Conservation (phyloP, 805 yeast genomes). For the Yarrowia sp. region DNA sequence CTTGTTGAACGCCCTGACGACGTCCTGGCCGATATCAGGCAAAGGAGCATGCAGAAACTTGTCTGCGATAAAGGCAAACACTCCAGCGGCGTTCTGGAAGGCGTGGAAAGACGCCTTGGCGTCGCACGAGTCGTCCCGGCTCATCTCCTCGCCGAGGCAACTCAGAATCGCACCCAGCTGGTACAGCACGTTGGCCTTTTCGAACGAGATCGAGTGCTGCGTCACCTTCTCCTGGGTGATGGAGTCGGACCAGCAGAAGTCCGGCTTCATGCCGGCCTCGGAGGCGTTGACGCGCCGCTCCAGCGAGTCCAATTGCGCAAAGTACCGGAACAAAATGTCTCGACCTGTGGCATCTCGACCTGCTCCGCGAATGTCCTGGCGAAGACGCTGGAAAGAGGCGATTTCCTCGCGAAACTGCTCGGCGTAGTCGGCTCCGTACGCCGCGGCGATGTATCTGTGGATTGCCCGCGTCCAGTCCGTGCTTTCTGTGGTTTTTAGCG, state of each 20-base stretch:
- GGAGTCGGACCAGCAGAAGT: conserved; percentile 79
- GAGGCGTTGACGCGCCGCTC: conserved; percentile 72
- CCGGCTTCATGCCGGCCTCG: conserved; percentile 52
- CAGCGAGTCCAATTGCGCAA: conserved; percentile 75
- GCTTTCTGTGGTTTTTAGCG: conserved; percentile 49
- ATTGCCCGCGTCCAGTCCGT: conserved; percentile 67
- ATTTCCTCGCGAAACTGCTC: conserved; percentile 59
- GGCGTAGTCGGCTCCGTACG: conserved; percentile 55
- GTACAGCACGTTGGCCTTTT: conserved; percentile 80
- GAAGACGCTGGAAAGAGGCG: conserved; percentile 51
- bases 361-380: conserved; percentile 58
- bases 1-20: conserved; percentile 59
- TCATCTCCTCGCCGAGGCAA: conserved; percentile 40
- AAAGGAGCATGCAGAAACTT: conserved; percentile 89
- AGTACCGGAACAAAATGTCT: conserved; percentile 63
- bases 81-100: conserved; percentile 76
- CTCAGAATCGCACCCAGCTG: conserved; percentile 69
- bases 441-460: conserved; percentile 52
- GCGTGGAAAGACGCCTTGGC: conserved; percentile 58
- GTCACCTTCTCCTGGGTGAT: conserved; percentile 49
- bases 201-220: conserved; percentile 84
- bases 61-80: conserved; percentile 66
- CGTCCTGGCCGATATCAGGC: conserved; percentile 66
- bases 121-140: conserved; percentile 39
- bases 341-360: conserved; percentile 47